Evolutionary conservation across 352 stramenopile species (phyloP).

Genomic region (Pythium chondricola): DNA sequence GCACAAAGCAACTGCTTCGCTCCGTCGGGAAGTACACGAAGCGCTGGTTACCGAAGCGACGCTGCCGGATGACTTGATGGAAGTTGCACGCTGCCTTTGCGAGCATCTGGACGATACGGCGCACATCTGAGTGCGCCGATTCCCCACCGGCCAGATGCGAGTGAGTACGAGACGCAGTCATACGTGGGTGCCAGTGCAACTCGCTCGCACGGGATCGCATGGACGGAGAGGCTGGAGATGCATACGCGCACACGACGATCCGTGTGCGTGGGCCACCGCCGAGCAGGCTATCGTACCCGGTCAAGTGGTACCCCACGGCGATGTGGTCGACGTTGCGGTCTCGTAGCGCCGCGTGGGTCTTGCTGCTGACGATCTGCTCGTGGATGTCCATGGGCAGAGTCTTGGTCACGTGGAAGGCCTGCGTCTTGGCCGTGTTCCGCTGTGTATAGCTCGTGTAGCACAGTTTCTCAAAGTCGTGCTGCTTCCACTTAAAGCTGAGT

Average conservation of each 20-base stretch:
- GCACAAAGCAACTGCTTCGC: conserved; percentile 2
- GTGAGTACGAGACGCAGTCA: background rate
- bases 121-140: conserved; percentile 10
- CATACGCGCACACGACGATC: conserved; percentile 57
- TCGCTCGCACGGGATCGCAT: conserved; percentile 4
- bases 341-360: conserved; percentile 21
- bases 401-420: conserved; percentile 63
- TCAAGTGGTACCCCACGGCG: conserved; percentile 56
- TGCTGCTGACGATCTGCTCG: conserved; percentile 21
- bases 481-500: conserved; percentile 23
- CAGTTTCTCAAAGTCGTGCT: conserved; percentile 39
- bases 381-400: conserved; percentile 48
- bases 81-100: conserved; percentile 44
- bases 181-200: conserved; percentile 14
- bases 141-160: background rate
- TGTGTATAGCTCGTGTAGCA: conserved; percentile 60
- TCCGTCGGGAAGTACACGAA: conserved; percentile 37
- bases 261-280: conserved; percentile 41
- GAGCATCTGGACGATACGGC: conserved; percentile 30
- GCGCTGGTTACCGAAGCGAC: conserved; percentile 45
- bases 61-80: conserved; percentile 45
- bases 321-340: conserved; percentile 44
- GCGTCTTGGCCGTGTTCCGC: conserved; percentile 23
- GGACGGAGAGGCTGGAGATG: conserved; percentile 1
- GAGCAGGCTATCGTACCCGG: conserved; percentile 33